Evolutionary conservation across 495 filamentous ascomycete species (phyloP), one percentile per base, ranked within the genome.

Genomic region (Daldinia vernicosa): DNA sequence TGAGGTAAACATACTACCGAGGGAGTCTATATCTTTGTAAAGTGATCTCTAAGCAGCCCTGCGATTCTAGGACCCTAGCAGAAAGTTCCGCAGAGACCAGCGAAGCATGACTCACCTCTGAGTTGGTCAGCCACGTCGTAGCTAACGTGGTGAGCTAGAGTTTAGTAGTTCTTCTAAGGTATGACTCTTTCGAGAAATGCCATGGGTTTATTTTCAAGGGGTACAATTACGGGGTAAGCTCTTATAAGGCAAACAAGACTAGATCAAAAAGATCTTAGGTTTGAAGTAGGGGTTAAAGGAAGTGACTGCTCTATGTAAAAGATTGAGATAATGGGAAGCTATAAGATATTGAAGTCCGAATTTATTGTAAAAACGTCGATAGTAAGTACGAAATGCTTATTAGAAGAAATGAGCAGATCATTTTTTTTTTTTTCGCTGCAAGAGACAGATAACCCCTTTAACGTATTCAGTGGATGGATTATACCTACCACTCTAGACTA

Each of bases 21-120:
- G 43, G 3, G 43, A 22, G 17, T 9, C 7, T 3, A 47, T 47
- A 47, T 47, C 43, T 9, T 47, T 2, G 43, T 11, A 47, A 19
- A 24, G 11, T 47, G 43, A 47, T 24, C 17, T 47, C 43, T 24
- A 24, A 19, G 8, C 17, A 22, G 17, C 40, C 7, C 40, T 3
- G 1, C 5, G 8, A 24, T 22, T 22, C 8, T 22, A 24, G 9
- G 19, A 47, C 14, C 9, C 43, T 24, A 24, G 19, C 43, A 19
- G 7, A 24, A 24, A 24, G 43, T 47, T 47, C 43, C 43, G 9
- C 43, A 47, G 4, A 24, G 19, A 19, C 19, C 43, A 47, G 43
- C 43, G 19, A 47, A 47, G 17, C 43, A 12, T 47, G 43, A 47
- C 43, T 47, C 43, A 47, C 43, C 19, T 47, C 43, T 47, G 43